phyloP scores from a whole-genome alignment of 179 eudicot genomes.

The Vitellaria paradoxa region DNA sequence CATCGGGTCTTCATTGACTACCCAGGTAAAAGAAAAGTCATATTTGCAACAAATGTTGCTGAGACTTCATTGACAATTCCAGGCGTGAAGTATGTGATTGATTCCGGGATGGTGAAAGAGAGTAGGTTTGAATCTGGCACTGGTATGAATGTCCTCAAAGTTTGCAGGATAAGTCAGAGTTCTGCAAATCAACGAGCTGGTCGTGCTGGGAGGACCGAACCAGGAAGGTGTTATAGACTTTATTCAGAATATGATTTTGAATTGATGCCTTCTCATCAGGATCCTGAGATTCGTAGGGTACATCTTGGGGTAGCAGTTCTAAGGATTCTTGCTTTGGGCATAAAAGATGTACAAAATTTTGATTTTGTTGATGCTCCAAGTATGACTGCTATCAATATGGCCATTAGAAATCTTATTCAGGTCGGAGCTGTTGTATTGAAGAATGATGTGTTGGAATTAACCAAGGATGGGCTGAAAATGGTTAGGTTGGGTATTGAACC shows the following conservation, averaged over 20 bases:
- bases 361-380: constrained; percentile 86
- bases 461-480: constrained; percentile 50
- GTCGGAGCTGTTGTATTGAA: constrained; percentile 65
- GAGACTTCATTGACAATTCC: constrained; percentile 97
- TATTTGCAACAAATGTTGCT: constrained; percentile 89
- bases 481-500: constrained; percentile 91
- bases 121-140: constrained; percentile 76
- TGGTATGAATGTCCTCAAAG: constrained; percentile 88
- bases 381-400: constrained; percentile 62
- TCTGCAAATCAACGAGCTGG: constrained; percentile 97
- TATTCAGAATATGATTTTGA: constrained; percentile 57
- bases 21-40: constrained; percentile 75
- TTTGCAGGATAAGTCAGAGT: constrained; percentile 78
- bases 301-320: constrained; percentile 94
- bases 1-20: constrained; percentile 53
- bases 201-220: constrained; percentile 96
- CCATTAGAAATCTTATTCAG: constrained; percentile 72
- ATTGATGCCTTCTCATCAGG: constrained; percentile 63
- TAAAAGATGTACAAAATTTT: constrained; percentile 59
- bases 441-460: constrained; percentile 47
- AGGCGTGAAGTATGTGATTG: constrained; percentile 88
- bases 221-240: constrained; percentile 83
- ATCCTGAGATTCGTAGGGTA: constrained; percentile 90
- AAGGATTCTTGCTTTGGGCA: constrained; percentile 78
- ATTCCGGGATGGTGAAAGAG: constrained; percentile 90